phyloP scores from a whole-genome alignment of 2,329 filamentous ascomycete species.

The Aureobasidium sp. region DNA sequence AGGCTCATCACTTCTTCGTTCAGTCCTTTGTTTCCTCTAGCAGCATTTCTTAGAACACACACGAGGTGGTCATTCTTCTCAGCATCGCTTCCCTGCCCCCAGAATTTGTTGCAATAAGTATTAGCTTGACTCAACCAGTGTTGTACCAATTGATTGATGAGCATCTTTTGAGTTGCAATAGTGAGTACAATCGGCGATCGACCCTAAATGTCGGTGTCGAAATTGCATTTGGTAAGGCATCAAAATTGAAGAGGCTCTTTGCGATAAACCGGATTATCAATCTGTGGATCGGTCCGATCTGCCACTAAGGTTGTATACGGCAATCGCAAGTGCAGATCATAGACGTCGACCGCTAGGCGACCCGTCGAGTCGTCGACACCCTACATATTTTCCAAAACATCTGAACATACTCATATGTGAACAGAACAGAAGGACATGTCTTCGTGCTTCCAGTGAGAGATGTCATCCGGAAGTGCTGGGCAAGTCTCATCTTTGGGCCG shows the following conservation, averaged over 20 bases:
- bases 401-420: neutral
- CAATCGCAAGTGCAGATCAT: neutral
- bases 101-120: neutral
- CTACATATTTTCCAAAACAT: neutral
- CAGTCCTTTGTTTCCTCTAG: neutral
- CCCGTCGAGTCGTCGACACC: neutral
- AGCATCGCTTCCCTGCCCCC: neutral
- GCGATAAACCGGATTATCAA: neutral
- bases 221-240: neutral
- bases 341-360: neutral
- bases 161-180: neutral
- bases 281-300: neutral
- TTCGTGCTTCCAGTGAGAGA: neutral
- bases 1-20: neutral
- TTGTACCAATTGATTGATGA: no score
- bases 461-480: constrained; percentile 1
- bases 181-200: neutral
- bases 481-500: constrained; percentile 6
- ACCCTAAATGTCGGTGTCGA: neutral
- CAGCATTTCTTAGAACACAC: neutral
- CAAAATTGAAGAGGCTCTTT: neutral
- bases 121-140: neutral
- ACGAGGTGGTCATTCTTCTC: neutral
- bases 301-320: neutral
- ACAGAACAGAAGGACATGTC: neutral